Evolutionary conservation across 495 filamentous ascomycete species (phyloP).

Genomic region (Lentithecium fluviatile): DNA sequence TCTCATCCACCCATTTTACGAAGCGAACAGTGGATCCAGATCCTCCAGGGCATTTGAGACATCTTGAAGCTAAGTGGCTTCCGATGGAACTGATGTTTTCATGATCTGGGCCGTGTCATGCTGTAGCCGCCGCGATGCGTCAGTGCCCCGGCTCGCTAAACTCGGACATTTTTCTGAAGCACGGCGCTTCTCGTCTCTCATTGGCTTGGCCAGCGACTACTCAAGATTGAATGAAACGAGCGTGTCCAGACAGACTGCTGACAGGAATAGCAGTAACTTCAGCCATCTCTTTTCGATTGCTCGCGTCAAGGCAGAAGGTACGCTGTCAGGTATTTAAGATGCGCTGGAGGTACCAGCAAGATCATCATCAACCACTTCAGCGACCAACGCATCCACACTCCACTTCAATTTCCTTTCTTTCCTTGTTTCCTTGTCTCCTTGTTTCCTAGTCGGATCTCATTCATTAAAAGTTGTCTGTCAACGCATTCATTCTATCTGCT

Average conservation of each 20-base stretch:
- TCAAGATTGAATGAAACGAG: conserved; percentile 35
- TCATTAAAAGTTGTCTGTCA: conserved; percentile 37
- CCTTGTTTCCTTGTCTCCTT: conserved; percentile 33
- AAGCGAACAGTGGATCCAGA: conserved; percentile 34
- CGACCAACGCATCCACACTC: conserved; percentile 26
- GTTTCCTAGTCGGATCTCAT: conserved; percentile 29
- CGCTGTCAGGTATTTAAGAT: conserved; percentile 36
- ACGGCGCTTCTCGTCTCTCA: conserved; percentile 18
- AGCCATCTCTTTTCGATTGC: conserved; percentile 25
- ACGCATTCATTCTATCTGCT: conserved; percentile 33
- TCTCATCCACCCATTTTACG: conserved; percentile 26
- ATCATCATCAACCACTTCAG: conserved; percentile 31
- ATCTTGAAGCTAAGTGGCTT: conserved; percentile 28
- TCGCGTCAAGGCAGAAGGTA: conserved; percentile 11
- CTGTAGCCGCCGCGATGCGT: conserved; percentile 35
- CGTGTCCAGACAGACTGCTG: background rate
- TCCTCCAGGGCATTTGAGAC: conserved; percentile 11
- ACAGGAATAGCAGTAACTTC: conserved; percentile 33
- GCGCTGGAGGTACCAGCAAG: conserved; percentile 5
- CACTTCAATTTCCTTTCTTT: conserved; percentile 32
- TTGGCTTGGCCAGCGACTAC: conserved; percentile 36
- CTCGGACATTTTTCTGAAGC: conserved; percentile 34
- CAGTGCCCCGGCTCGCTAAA: conserved; percentile 29
- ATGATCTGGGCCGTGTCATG: conserved; percentile 20
- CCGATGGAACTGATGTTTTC: conserved; percentile 13